Conservation (phyloP, 768 basidiomycete species). For the Candolleomyces aberdarensis region DNA sequence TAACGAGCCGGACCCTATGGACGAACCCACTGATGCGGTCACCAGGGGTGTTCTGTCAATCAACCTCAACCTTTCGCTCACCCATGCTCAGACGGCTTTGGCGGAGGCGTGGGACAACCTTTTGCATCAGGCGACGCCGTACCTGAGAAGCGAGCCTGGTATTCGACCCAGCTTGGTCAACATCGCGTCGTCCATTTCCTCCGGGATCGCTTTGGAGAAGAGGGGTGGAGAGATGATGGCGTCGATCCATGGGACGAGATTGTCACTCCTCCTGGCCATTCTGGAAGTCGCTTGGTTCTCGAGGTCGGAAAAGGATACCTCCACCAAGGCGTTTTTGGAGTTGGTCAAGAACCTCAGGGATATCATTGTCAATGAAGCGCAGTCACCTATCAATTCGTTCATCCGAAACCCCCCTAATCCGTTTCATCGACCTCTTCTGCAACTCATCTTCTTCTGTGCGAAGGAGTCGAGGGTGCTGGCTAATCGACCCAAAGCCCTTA, state of each 20-base stretch:
- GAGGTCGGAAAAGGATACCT: constrained; percentile 38
- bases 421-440: constrained; percentile 79
- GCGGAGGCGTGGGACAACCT: constrained; percentile 78
- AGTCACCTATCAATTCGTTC: constrained; percentile 71
- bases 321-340: constrained; percentile 52
- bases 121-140: constrained; percentile 59
- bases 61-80: constrained; percentile 84
- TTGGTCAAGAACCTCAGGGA: constrained; percentile 59
- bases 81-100: constrained; percentile 73
- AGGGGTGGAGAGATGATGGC: constrained; percentile 84
- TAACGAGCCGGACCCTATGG: constrained; percentile 33
- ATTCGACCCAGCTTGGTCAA: constrained; percentile 55
- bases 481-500: constrained; percentile 46
- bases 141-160: constrained; percentile 57
- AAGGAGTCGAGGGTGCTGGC: constrained; percentile 56
- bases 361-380: constrained; percentile 70
- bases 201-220: constrained; percentile 61
- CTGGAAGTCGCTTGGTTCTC: constrained; percentile 78
- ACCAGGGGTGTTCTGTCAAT: constrained; percentile 65
- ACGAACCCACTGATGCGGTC: constrained; percentile 41
- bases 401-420: constrained; percentile 58
- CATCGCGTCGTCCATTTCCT: constrained; percentile 62
- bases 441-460: constrained; percentile 76
- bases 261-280: constrained; percentile 70
- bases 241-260: constrained; percentile 69